Conservation (phyloP, 148 eudicot genomes). For the Arbutus unedo region DNA sequence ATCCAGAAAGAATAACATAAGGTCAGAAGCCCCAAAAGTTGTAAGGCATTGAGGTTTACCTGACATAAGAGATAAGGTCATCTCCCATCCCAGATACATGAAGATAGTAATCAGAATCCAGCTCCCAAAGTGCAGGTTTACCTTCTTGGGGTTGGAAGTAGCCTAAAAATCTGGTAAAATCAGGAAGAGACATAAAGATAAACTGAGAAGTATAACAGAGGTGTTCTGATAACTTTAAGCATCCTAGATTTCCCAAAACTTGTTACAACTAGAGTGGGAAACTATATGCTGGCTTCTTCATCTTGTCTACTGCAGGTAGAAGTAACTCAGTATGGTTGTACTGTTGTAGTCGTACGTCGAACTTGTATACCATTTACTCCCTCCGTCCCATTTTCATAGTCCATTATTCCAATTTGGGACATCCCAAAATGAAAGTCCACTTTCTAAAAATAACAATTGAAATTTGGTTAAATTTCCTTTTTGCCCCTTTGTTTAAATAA, state of each 20-base stretch:
- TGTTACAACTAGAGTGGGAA: neutral
- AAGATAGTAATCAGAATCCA: conserved; percentile 99
- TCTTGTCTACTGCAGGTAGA: neutral
- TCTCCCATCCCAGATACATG: conserved; percentile 92
- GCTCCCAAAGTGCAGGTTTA: conserved; percentile 97
- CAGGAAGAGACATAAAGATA: conserved; percentile 10
- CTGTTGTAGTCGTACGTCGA: neutral
- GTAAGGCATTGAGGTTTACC: conserved; percentile 35
- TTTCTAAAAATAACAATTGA: too few relatives aligned
- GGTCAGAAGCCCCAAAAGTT: conserved; percentile 1
- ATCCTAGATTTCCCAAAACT: neutral
- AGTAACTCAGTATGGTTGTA: neutral
- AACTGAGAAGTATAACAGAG: conserved; percentile 17
- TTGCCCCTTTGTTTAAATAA: too few relatives aligned
- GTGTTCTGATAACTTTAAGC: neutral
- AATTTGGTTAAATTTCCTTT: too few relatives aligned
- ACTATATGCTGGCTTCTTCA: neutral
- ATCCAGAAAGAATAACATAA: neutral
- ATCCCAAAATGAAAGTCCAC: too few relatives aligned
- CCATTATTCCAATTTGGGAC: too few relatives aligned
- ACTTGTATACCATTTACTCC: neutral
- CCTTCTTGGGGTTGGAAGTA: conserved; percentile 97
- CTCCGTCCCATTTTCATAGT: too few relatives aligned
- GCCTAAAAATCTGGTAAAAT: conserved; percentile 78
- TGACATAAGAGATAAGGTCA: conserved; percentile 43